Evolutionary conservation across 495 filamentous ascomycete species (phyloP).

Genomic region (Neurospora sublineolata): DNA sequence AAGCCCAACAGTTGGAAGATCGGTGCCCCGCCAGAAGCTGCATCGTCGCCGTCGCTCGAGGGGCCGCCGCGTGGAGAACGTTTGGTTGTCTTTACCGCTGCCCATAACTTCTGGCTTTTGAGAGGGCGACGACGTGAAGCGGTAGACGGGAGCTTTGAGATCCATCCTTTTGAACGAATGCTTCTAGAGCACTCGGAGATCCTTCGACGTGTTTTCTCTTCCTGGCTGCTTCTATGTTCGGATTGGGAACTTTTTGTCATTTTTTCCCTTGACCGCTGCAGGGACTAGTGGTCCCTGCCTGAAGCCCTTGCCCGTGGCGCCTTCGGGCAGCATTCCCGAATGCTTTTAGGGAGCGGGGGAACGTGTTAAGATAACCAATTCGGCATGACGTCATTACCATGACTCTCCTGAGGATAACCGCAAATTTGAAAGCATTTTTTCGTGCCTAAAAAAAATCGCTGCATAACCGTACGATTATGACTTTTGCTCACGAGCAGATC

Average conservation of each 20-base stretch:
- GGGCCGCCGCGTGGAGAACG: background rate
- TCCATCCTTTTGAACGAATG: background rate
- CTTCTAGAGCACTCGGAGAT: background rate
- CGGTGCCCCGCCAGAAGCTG: background rate
- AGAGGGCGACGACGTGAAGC: background rate
- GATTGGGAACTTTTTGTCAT: background rate
- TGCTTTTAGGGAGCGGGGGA: background rate
- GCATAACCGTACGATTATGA: background rate
- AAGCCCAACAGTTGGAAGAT: background rate
- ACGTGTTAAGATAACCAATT: background rate
- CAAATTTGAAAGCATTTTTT: background rate
- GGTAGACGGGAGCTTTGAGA: background rate
- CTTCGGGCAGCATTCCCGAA: background rate
- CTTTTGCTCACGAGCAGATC: background rate
- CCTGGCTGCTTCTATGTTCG: background rate
- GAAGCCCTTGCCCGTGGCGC: background rate
- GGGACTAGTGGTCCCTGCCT: background rate
- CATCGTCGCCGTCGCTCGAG: background rate
- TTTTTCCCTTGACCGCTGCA: background rate
- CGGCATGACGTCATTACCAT: background rate
- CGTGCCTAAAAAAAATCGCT: background rate
- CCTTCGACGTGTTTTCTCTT: background rate
- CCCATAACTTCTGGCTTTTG: background rate
- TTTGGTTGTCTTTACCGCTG: background rate
- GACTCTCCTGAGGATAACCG: background rate